Evolutionary conservation across 2,329 filamentous ascomycete species (phyloP).

Genomic region (Calonectria hongkongensis): DNA sequence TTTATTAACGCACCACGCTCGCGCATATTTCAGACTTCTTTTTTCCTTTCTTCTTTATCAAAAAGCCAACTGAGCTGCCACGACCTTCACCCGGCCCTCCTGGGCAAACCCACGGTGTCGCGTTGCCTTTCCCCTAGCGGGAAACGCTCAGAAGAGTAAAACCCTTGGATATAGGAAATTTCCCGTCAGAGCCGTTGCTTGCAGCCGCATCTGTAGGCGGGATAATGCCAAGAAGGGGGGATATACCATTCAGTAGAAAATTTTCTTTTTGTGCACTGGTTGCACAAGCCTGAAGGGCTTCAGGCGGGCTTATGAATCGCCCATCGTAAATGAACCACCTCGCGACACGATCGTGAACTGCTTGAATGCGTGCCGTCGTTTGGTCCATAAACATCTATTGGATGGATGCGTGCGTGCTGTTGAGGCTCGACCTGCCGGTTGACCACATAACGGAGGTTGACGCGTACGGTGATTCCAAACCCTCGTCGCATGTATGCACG

Average conservation of each 20-base stretch:
- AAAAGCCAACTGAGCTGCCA: conserved; percentile 79
- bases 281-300: no score
- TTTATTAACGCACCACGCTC: conserved; percentile 51
- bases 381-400: no score
- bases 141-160: conserved; percentile 75
- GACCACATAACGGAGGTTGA: no score
- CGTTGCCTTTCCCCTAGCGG: conserved; percentile 74
- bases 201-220: conserved; percentile 66
- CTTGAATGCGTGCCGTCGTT: no score
- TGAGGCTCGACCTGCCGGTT: no score
- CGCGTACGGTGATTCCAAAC: no score
- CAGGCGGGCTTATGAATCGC: not conserved
- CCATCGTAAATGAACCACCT: not conserved
- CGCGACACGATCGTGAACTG: no score
- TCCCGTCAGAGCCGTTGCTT: conserved; percentile 66
- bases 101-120: conserved; percentile 71
- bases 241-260: conserved; percentile 63
- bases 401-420: no score
- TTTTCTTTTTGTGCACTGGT: conserved; percentile 1
- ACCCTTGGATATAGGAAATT: conserved; percentile 79
- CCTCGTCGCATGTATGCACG: not conserved
- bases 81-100: conserved; percentile 73
- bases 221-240: conserved; percentile 77
- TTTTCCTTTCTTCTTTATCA: conserved; percentile 72
- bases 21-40: conserved; percentile 60